Evolutionary conservation across 164 flowering plant genomes (phyloP), one percentile per base, ranked within the genome.

Genomic region (Paratinospora sagittata): DNA sequence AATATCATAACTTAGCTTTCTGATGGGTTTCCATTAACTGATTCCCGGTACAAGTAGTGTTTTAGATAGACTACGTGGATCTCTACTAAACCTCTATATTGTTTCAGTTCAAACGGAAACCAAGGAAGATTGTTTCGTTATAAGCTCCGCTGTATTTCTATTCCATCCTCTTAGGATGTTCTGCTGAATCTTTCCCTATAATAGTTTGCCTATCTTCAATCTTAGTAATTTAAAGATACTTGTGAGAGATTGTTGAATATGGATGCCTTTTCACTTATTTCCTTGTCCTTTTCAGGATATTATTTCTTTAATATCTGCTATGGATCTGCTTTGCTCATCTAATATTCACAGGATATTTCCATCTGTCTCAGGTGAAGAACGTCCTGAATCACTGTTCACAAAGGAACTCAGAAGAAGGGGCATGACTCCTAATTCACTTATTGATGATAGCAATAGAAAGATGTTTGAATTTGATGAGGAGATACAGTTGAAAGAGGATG

Each of bases 301-400:
- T 66, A 16, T 66, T 36, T 10, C 52, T 37, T 26, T 39, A 17
- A 69, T 11, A 34, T 16, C 7, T 30, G 9, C 8, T n/a, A 41
- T 61, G 21, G 3, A 27, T 63, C 13, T 19, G 3, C 9, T 30
- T 34, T 76, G 21, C 47, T 30, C 63, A 60, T 34, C 14, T 49
- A 30, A 23, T 49, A 60, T 61, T 37, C 26, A 16, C 11, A n/a
- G 9, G 43, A 57, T 70, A 13, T 68, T 6, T 58, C 27, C 21
- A 36, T 71, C 27, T 19, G n/a, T 77, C 52, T 33, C 85, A 95
- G 98, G 95, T 55, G 96, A 92, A 75, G 97, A 92, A 74, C 96
- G 91, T 77, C 91, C 98, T 0, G 98, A 95, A 76, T 92, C 98
- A 30, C 78, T 95, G 79, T 95, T 95, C 72, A 89, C 92, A 92